A percentile compares a stretch with the other conserved stretches of the same genome.
These are phyloP conservation scores for Penicillium nordicum DNA, from an alignment of 2,329 filamentous ascomycete species.

Conservation along the genomic window DNA sequence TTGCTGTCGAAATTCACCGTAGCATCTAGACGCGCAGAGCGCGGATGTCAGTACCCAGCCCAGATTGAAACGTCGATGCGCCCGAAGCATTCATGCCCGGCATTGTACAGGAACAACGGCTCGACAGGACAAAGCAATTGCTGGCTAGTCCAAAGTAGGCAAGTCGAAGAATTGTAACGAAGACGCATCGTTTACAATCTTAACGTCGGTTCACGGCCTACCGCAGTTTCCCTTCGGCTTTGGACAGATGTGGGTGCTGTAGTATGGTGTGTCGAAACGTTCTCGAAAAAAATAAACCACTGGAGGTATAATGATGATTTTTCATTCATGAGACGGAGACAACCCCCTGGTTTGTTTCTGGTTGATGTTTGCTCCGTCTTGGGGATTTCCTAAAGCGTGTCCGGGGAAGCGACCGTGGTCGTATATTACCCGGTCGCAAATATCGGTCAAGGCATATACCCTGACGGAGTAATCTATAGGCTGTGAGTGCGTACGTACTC, in stretches of 20 bases:
- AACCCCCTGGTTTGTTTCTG: background rate
- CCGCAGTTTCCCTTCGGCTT: conserved; percentile 4
- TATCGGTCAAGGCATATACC: conserved; percentile 3
- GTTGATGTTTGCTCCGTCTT: background rate
- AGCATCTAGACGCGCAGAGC: conserved; percentile 2
- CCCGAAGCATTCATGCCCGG: conserved; percentile 1
- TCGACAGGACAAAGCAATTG: conserved; percentile 3
- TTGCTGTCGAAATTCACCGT: background rate
- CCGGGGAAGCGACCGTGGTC: conserved; percentile 1
- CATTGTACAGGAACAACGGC: background rate
- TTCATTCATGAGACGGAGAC: background rate
- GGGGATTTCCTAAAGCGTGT: background rate
- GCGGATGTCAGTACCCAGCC: conserved; percentile 6
- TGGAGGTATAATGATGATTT: background rate
- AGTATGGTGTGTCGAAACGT: conserved; percentile 6
- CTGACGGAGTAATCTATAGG: background rate
- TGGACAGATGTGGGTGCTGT: conserved; percentile 4
- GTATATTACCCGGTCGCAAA: conserved; percentile 7
- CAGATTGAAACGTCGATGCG: conserved; percentile 4
- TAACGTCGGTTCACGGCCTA: background rate
- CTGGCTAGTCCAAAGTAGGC: background rate
- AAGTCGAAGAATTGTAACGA: conserved; percentile 5
- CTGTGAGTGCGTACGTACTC: background rate
- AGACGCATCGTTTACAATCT: conserved; percentile 8
- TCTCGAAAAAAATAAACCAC: conserved; percentile 13